Percentiles rank a stretch among this genome's conserved stretches.
phyloP scores from a whole-genome alignment of 176 grass and related monocot genomes.

The Rhipidocladum racemiflorum region DNA sequence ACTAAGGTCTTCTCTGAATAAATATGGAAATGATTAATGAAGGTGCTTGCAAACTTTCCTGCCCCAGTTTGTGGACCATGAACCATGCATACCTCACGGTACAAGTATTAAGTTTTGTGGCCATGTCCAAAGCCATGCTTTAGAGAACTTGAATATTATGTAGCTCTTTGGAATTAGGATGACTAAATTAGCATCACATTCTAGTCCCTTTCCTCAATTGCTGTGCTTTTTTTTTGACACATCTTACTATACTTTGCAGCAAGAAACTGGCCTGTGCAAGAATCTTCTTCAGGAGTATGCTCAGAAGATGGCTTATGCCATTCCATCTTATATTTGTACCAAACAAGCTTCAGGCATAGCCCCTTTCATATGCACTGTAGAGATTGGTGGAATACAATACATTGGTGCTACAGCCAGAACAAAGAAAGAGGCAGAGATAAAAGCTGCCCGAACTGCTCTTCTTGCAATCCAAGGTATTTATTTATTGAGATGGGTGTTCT shows the following conservation, averaged over 20 bases:
- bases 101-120: too few relatives aligned
- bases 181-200: slow-evolving; percentile 2
- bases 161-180: not conserved
- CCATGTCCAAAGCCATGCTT: not conserved
- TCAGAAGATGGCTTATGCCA: slow-evolving; percentile 89
- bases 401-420: slow-evolving; percentile 81
- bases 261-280: slow-evolving; percentile 77
- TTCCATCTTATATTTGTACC: slow-evolving; percentile 73
- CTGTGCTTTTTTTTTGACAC: not conserved
- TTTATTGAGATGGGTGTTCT: not conserved
- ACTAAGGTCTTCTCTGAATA: too few relatives aligned
- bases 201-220: not conserved
- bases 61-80: too few relatives aligned
- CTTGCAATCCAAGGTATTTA: slow-evolving; percentile 79
- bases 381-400: slow-evolving; percentile 89
- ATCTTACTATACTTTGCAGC: slow-evolving; percentile 47
- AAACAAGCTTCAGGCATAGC: slow-evolving; percentile 49
- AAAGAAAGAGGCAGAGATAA: slow-evolving; percentile 92
- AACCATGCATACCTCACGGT: too few relatives aligned
- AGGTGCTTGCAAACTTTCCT: too few relatives aligned
- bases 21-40: too few relatives aligned
- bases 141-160: not conserved
- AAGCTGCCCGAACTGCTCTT: slow-evolving; percentile 87
- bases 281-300: slow-evolving; percentile 95
- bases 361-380: slow-evolving; percentile 75